Evolutionary conservation across 768 basidiomycete species (phyloP), one percentile per base, ranked within the genome.

Genomic region (Lactifluus piperatus): DNA sequence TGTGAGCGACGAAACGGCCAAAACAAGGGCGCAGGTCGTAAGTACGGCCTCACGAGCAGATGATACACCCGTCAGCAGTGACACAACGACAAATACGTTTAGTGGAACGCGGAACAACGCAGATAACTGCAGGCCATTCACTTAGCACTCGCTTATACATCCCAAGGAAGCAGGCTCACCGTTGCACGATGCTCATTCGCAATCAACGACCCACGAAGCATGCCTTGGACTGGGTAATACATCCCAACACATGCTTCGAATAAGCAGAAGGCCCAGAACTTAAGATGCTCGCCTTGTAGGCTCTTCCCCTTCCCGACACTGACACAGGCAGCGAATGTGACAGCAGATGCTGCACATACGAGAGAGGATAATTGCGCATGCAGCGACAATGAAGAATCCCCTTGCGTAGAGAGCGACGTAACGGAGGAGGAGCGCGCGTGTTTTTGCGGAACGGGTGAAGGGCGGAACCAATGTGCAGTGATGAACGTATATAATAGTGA

Each of bases 221-320:
- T 88, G 29, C 86, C 86, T 58, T 88, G 86, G 30, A 87, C 79
- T 24, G 86, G 86, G 66, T 88, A 88, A 66, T 88, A 88, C 81
- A 86, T 80, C 47, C 86, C 86, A 7, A 88, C 87, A 67, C 84
- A 88, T 16, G 79, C 84, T 68, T 89, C 86, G 61, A 88, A 89
- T 14, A 77, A 71, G 64, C 87, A 88, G 65, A 89, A 89, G 14
- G 84, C 80, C 79, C 80, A 86, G 65, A 88, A 88, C 4, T 86
- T 78, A 20, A 75, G 60, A 36, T 75, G 74, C 58, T 82, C 81
- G 57, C 71, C 71, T 13, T 64, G 59, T 8, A 74, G 34, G 18
- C 56, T 48, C 37, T 52, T 57, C 22, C 53, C 62, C n/a, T 36
- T 57, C 29, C 64, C 64, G 24, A 63, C 77, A 11, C 70, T 66